phyloP scores from a whole-genome alignment of 495 filamentous ascomycete genomes.

The Podospora sp. region DNA sequence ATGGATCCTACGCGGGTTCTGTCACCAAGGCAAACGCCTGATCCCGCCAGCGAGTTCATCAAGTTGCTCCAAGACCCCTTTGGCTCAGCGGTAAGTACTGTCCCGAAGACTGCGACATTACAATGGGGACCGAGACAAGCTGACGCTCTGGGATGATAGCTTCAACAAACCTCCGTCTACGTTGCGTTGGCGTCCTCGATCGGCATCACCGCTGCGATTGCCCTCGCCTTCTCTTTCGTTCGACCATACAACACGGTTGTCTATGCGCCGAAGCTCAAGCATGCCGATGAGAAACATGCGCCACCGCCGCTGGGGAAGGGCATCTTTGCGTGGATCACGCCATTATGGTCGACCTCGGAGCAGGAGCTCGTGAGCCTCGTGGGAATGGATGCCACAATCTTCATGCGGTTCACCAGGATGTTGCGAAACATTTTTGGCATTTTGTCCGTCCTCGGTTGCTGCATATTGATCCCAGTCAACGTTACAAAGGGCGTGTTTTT shows the following conservation, averaged over 20 bases:
- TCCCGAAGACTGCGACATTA: background rate
- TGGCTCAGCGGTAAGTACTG: constrained; percentile 41
- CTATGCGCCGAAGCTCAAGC: constrained; percentile 92
- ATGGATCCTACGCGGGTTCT: constrained; percentile 29
- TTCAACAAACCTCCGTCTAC: constrained; percentile 58
- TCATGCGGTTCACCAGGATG: constrained; percentile 87
- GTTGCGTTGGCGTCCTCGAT: constrained; percentile 84
- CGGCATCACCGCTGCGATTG: constrained; percentile 68
- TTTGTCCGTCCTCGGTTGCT: constrained; percentile 72
- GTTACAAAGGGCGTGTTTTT: constrained; percentile 53
- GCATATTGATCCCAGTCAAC: constrained; percentile 84
- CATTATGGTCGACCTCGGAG: constrained; percentile 77
- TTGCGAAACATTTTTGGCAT: constrained; percentile 84
- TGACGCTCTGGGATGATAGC: constrained; percentile 23
- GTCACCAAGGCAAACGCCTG: constrained; percentile 29
- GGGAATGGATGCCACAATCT: constrained; percentile 88
- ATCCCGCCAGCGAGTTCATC: constrained; percentile 40
- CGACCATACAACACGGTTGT: constrained; percentile 88
- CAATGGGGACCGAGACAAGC: background rate
- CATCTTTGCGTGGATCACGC: constrained; percentile 79
- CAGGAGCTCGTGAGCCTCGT: constrained; percentile 71
- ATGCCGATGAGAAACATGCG: constrained; percentile 87
- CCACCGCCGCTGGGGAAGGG: constrained; percentile 91
- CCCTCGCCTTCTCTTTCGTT: constrained; percentile 81
- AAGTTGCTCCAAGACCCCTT: constrained; percentile 54